These are phyloP conservation scores for Malania oleifera DNA, from an alignment of 164 flowering plant species.

Conservation along the genomic window DNA sequence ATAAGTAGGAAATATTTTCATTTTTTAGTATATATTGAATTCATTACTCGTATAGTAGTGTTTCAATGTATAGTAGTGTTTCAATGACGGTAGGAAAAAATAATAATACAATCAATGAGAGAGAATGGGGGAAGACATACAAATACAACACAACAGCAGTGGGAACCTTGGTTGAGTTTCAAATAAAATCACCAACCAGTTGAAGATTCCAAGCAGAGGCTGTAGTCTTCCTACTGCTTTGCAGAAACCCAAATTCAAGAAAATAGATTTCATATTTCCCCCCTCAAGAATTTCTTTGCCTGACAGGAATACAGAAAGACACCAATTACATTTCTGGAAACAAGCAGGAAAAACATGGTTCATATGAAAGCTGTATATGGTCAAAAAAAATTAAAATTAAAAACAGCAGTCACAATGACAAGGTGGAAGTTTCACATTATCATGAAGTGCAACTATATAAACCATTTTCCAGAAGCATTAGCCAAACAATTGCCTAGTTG, in stretches of 20 bases:
- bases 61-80: too few relatives aligned
- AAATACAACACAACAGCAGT: background rate
- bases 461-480: background rate
- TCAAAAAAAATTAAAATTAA: too few relatives aligned
- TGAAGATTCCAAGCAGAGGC: background rate
- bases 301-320: constrained; percentile 17
- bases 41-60: too few relatives aligned
- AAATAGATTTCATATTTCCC: constrained; percentile 15
- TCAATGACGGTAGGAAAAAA: too few relatives aligned
- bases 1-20: too few relatives aligned
- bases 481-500: background rate
- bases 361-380: too few relatives aligned
- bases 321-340: background rate
- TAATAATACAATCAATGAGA: too few relatives aligned
- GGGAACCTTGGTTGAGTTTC: background rate
- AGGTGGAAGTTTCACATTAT: too few relatives aligned
- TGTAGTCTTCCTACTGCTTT: background rate
- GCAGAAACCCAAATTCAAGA: background rate
- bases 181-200: background rate
- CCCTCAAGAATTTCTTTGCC: constrained; percentile 35
- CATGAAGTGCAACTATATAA: background rate
- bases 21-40: too few relatives aligned
- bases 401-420: too few relatives aligned
- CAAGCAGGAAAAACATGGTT: background rate
- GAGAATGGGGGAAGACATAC: background rate